Percentiles rank a stretch among this genome's conserved stretches.
Conservation (phyloP, 2,329 filamentous ascomycete species). For the Stagonosporopsis chrysanthemi region DNA sequence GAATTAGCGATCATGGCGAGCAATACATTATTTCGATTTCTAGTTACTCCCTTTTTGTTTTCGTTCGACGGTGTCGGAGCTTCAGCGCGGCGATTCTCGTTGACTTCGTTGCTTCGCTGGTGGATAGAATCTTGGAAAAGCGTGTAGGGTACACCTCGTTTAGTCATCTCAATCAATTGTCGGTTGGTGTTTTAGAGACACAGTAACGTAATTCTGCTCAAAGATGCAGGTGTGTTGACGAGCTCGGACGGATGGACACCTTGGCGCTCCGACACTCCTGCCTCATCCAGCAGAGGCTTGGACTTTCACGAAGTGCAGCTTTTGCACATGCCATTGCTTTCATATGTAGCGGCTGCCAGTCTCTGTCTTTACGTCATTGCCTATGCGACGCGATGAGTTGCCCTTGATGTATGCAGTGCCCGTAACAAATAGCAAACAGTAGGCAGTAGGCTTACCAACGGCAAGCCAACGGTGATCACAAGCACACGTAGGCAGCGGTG, state of each 20-base stretch:
- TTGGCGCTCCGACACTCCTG: conserved; percentile 1
- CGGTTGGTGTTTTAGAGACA: not conserved
- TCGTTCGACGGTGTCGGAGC: conserved; percentile 1
- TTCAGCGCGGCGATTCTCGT: not conserved
- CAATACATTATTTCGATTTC: conserved; percentile 20
- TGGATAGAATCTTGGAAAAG: conserved; percentile 5
- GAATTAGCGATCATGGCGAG: conserved; percentile 23
- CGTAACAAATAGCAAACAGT: not conserved
- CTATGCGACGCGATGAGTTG: not conserved
- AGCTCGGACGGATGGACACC: conserved; percentile 7
- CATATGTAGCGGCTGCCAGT: not conserved
- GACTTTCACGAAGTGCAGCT: not conserved
- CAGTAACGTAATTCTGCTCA: not conserved
- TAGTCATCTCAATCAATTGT: not conserved
- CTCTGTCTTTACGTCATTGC: not conserved
- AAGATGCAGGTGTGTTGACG: not conserved
- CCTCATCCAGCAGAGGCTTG: not conserved
- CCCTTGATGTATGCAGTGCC: not conserved
- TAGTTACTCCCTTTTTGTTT: not conserved
- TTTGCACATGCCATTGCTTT: conserved; percentile 8
- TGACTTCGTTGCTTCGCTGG: not conserved
- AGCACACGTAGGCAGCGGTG: conserved; percentile 1
- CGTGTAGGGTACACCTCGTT: not conserved
- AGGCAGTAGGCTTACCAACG: not conserved
- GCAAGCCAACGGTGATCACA: conserved; percentile 18